Evolutionary conservation across 2,329 filamentous ascomycete species (phyloP), one percentile per base, ranked within the genome.

Genomic region (Xylariomycetidae sp.): DNA sequence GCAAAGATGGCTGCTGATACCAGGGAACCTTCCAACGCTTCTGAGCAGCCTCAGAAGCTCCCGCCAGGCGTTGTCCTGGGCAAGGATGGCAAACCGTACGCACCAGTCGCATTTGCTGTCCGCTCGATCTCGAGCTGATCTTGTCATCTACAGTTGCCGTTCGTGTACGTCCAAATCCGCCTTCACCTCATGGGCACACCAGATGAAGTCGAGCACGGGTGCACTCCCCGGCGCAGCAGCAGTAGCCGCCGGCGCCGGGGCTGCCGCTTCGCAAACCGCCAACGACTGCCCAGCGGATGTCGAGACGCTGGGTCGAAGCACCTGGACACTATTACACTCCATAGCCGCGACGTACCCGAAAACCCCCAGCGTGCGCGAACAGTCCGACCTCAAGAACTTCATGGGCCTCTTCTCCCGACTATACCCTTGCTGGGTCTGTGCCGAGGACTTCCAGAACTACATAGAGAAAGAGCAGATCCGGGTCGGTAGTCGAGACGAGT

Each of bases 361-460:
- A 6, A 61, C 57, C 6, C 87, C 92, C 0, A 76, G 80, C 0
- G 58, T 67, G 1, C 59, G 67, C 8, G 76, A 95, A 48, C 87
- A 95, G 56, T 64, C 66, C 19, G 83, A 95, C 48, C 82, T 93
- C 48, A 69, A 70, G 35, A 71, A 76, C 32, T 96, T 98, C 63
- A 71, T 98, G 49, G 65, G 68, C 16, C 69, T 88, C 2, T 94
- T 98, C 58, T 80, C 85, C 17, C 83, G 82, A 47, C 63, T 96
- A 14, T 98, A 98, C 55, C 92, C 92, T 4, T 98, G 92, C 67
- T 95, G 89, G 87, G 76, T 84, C 3, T 98, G 92, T 60, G 92
- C 89, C 20, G 83, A 90, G 40, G 90, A 96, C 56, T 95, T 98
- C 59, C 82, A 82, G 58, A 58, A 58, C 1, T 96, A 90, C 72